These are phyloP conservation scores for Daldinia eschscholtzii DNA, from an alignment of 2,329 filamentous ascomycete species.

Conservation along the genomic window DNA sequence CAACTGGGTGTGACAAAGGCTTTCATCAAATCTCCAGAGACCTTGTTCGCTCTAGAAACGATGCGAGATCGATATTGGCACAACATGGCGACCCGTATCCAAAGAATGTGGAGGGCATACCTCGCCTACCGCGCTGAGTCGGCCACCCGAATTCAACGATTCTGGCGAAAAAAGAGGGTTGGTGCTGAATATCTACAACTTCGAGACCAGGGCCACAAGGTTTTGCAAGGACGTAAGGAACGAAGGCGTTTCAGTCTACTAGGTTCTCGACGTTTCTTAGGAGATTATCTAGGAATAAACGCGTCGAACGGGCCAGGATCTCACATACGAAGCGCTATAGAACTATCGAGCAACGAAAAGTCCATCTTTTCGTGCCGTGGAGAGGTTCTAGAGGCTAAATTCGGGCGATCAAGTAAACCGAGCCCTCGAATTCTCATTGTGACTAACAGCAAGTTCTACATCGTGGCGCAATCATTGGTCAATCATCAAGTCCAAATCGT, in stretches of 20 bases:
- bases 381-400: slow-evolving; percentile 91
- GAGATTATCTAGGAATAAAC: slow-evolving; percentile 92
- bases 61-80: slow-evolving; percentile 99
- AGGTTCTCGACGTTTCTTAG: slow-evolving; percentile 91
- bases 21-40: slow-evolving; percentile 98
- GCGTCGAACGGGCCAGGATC: slow-evolving; percentile 84
- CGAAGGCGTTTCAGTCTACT: slow-evolving; percentile 90
- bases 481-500: slow-evolving; percentile 86
- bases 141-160: slow-evolving; percentile 91
- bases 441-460: slow-evolving; percentile 87
- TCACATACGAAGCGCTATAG: slow-evolving; percentile 80
- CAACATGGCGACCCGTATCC: slow-evolving; percentile 98
- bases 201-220: slow-evolving; percentile 85
- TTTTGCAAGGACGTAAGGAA: slow-evolving; percentile 89
- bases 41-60: slow-evolving; percentile 93
- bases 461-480: slow-evolving; percentile 85
- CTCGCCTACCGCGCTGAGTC: slow-evolving; percentile 92
- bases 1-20: slow-evolving; percentile 97
- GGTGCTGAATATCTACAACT: slow-evolving; percentile 90
- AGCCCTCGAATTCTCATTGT: slow-evolving; percentile 87
- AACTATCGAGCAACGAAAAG: slow-evolving; percentile 78
- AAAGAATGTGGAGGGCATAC: slow-evolving; percentile 97
- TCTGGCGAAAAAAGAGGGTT: slow-evolving; percentile 94
- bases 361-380: slow-evolving; percentile 91
- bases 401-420: slow-evolving; percentile 94